Evolutionary conservation across 2,329 filamentous ascomycete genomes (phyloP), one percentile per base, ranked within the genome.

Genomic region (Periglandula ipomoeae): DNA sequence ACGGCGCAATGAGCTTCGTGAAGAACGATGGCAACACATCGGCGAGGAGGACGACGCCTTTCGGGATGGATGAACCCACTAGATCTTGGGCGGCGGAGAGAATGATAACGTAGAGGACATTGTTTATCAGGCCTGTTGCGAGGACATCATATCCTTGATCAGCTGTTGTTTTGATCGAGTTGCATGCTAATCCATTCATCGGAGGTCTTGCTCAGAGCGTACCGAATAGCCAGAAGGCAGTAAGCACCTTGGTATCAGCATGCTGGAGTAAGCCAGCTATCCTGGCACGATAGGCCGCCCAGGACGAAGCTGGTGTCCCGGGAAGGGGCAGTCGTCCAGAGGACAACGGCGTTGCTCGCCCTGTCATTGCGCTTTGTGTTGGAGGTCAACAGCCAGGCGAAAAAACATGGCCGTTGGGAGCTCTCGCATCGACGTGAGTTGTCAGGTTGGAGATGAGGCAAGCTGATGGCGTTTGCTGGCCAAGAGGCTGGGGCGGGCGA

Each of bases 141-240:
- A 2, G 23, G 7, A 23, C 22, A 8, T 11, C 17, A 30, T 22
- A 7, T 19, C 3, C 23, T 23, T 8, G 9, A 41, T 43, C 17
- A 45, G 47, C 10, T 27, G 9, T 15, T 8, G 17, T 19, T 30
- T 22, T 10, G 4, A 23, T 15, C 15, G 5, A 37, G 39, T 9
- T 2, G n/a, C 19, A 8, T n/a, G 5, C 13, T 5, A 13, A 13
- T 1, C 20, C 5, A 0, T 4, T 32, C 17, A 1, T 15, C 2
- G 10, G 41, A 13, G 3, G 26, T 10, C 48, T 10, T 11, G 17
- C 10, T 8, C 19, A 41, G 7, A 13, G 51, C 52, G 27, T 72
- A 96, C 91, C 91, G 61, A 97, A 94, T 2, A 96, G 74, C 90
- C 90, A 97, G 61, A 97, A 97, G 24, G 91, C 87, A 45, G 82